phyloP scores from a whole-genome alignment of 768 basidiomycete species.

The Mrakia hoshinonis region DNA sequence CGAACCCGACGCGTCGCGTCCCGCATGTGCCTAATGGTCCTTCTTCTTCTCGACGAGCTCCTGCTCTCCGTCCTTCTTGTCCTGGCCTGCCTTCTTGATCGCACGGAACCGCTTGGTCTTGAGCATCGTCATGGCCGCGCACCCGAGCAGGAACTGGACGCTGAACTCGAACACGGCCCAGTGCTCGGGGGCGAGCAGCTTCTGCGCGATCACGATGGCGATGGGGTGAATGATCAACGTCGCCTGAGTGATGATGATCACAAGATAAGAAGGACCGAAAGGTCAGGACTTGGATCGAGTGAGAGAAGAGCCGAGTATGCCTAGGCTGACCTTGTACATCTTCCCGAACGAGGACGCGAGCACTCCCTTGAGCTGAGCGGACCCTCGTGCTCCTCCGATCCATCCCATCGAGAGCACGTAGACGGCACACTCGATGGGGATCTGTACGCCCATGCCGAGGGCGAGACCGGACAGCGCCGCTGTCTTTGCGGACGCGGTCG shows the following conservation, averaged over 20 bases:
- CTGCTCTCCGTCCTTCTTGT: neutral
- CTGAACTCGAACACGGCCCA: neutral
- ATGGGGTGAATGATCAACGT: slow-evolving; percentile 5
- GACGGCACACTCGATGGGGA: neutral
- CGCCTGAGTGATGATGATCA: neutral
- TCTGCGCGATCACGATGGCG: neutral
- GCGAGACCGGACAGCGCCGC: neutral
- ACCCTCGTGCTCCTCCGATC: slow-evolving; percentile 11
- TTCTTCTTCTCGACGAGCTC: neutral
- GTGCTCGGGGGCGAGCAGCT: neutral
- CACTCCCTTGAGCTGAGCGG: slow-evolving; percentile 9
- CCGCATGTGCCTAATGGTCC: neutral
- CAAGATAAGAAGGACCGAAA: neutral
- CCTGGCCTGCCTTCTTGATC: neutral
- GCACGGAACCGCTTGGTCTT: slow-evolving; percentile 6
- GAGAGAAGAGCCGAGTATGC: neutral
- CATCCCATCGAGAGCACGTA: slow-evolving; percentile 8
- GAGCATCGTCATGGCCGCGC: neutral
- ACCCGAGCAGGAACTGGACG: slow-evolving; percentile 11
- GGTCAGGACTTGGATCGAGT: neutral
- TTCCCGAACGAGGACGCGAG: neutral
- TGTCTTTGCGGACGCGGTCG: neutral
- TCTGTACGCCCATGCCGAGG: neutral
- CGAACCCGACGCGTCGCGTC: too few relatives aligned
- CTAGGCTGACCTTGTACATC: slow-evolving; percentile 5